A percentile compares a stretch with the other conserved stretches of the same genome.
phyloP scores from a whole-genome alignment of 176 grass and related monocot species.

The Phragmites australis region DNA sequence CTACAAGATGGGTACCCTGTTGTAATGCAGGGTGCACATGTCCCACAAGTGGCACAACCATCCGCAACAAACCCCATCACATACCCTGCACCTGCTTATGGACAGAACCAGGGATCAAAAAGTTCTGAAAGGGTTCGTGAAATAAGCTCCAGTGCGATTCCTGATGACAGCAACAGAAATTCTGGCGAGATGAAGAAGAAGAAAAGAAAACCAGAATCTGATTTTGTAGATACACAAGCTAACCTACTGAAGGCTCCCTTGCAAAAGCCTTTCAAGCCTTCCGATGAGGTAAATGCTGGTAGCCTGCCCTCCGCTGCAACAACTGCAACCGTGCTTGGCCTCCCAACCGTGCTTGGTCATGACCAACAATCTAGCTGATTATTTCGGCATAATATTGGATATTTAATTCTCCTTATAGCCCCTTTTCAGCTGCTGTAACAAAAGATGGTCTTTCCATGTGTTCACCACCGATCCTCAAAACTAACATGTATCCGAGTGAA shows the following conservation, averaged over 20 bases:
- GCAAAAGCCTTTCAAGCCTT: slow-evolving; percentile 49
- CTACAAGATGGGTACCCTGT: slow-evolving; percentile 42
- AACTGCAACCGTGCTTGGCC: slow-evolving; percentile 39
- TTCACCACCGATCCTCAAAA: not conserved
- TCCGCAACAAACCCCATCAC: slow-evolving; percentile 31
- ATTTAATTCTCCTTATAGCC: slow-evolving; percentile 31
- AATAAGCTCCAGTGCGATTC: slow-evolving; percentile 16
- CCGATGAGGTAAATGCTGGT: slow-evolving; percentile 51
- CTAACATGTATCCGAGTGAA: slow-evolving; percentile 7
- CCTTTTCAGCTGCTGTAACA: slow-evolving; percentile 12
- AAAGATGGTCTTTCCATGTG: slow-evolving; percentile 13
- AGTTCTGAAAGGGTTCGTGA: slow-evolving; percentile 46
- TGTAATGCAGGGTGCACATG: slow-evolving; percentile 46
- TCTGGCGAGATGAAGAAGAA: slow-evolving; percentile 61
- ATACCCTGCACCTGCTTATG: slow-evolving; percentile 48
- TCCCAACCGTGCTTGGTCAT: slow-evolving; percentile 34
- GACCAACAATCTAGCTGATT: slow-evolving; percentile 54
- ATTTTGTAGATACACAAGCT: slow-evolving; percentile 50
- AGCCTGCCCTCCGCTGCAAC: not conserved
- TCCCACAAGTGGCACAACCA: slow-evolving; percentile 31
- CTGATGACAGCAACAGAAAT: slow-evolving; percentile 42
- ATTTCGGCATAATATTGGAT: not conserved
- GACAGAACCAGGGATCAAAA: slow-evolving; percentile 50
- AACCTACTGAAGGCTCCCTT: slow-evolving; percentile 43
- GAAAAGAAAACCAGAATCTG: slow-evolving; percentile 59